A percentile compares a stretch with the other conserved stretches of the same genome.
Evolutionary conservation across 495 filamentous ascomycete genomes (phyloP).

Genomic region (Lasiosphaeria ovina): DNA sequence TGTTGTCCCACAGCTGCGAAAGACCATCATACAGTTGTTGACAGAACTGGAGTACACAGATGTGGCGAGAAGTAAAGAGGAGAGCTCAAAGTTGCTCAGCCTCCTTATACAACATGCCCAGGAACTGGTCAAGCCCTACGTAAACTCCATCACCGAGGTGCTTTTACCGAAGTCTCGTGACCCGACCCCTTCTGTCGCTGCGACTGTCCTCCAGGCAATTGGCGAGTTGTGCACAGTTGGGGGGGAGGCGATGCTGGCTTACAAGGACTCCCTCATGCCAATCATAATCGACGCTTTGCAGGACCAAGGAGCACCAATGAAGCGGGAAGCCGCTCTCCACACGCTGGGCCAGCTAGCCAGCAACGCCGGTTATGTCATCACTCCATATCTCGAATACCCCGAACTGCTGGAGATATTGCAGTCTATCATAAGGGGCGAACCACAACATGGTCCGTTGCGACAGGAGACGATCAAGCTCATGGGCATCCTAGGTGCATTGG

Average conservation of each 20-base stretch:
- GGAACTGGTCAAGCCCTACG: constrained; percentile 88
- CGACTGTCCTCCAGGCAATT: constrained; percentile 88
- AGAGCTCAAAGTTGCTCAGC: constrained; percentile 89
- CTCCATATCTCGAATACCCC: constrained; percentile 92
- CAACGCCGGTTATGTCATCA: constrained; percentile 95
- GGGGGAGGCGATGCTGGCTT: constrained; percentile 82
- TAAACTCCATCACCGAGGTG: constrained; percentile 88
- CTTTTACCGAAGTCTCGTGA: constrained; percentile 86
- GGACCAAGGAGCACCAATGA: constrained; percentile 82
- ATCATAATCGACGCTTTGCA: constrained; percentile 90
- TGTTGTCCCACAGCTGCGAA: constrained; percentile 90
- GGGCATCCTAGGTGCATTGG: constrained; percentile 92
- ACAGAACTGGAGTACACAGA: constrained; percentile 96
- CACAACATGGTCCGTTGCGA: constrained; percentile 70
- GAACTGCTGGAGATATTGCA: constrained; percentile 88
- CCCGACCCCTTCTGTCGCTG: constrained; percentile 77
- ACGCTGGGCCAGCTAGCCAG: constrained; percentile 90
- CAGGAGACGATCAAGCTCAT: constrained; percentile 95
- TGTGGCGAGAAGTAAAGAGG: constrained; percentile 87
- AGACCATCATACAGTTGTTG: constrained; percentile 90
- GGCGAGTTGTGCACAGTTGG: constrained; percentile 92
- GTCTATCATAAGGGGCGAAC: constrained; percentile 88
- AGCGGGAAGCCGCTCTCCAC: constrained; percentile 85
- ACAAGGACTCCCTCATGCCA: constrained; percentile 87
- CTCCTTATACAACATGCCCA: constrained; percentile 88